phyloP scores from a whole-genome alignment of 306 rosid genomes.

The Cucurbita pepo region DNA sequence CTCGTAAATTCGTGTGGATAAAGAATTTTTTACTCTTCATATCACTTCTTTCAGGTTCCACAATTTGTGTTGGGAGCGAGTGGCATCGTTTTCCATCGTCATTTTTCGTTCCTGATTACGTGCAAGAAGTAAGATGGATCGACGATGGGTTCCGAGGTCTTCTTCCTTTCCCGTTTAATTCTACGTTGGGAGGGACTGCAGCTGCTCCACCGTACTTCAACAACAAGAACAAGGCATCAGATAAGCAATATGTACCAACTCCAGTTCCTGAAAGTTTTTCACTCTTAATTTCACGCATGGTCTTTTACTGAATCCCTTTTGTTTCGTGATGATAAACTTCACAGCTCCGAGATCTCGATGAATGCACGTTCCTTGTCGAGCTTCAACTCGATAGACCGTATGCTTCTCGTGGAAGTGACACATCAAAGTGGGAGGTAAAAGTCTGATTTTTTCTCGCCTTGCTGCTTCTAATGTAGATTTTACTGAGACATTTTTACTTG shows the following conservation, averaged over 20 bases:
- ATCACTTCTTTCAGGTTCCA: constrained; percentile 41
- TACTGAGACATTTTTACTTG: background rate
- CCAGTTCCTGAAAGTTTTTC: background rate
- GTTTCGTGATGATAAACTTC: background rate
- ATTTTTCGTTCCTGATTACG: constrained; percentile 64
- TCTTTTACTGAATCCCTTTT: background rate
- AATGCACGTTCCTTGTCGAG: constrained; percentile 85
- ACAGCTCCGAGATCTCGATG: constrained; percentile 59
- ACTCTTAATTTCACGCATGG: background rate
- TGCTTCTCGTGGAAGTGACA: constrained; percentile 67
- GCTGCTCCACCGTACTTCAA: constrained; percentile 79
- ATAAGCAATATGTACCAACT: constrained; percentile 49
- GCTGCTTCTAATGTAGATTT: background rate
- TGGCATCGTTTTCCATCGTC: constrained; percentile 97
- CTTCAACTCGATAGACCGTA: constrained; percentile 78
- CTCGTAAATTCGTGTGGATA: background rate
- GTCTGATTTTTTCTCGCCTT: background rate
- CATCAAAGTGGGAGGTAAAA: constrained; percentile 77
- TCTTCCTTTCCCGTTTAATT: constrained; percentile 80
- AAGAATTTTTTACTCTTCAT: background rate
- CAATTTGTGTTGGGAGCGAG: constrained; percentile 85
- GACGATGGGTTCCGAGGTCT: constrained; percentile 93
- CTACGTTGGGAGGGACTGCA: constrained; percentile 87
- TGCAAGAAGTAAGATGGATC: constrained; percentile 76
- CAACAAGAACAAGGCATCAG: constrained; percentile 66